Base-by-base conservation (phyloP, 257 asterid genomes). In the Echites panduratus region DNA sequence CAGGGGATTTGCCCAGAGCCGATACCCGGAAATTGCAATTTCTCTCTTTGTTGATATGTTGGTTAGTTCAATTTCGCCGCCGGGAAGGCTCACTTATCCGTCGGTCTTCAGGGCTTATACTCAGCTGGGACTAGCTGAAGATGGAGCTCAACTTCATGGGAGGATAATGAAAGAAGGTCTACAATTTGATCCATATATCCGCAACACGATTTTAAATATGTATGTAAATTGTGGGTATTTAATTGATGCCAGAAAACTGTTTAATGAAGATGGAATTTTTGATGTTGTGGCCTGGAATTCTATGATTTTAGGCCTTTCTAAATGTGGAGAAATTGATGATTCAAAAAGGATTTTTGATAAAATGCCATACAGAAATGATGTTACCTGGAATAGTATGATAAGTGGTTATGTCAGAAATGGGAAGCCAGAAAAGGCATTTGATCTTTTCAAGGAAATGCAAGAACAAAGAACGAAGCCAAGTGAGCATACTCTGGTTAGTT, bases 211-310 rank as follows among this genome's bases (percentile, higher is more conserved):
- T 50, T 57, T 88, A 65, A 79, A 89, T 64, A 88, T 91, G 97
- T 91, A 91, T 43, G 86, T 85, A 1, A 87, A 63, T 71, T 88
- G 82, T 80, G 93, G 96, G 56, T 59, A 83, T 52, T 69, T 91
- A 79, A 79, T 68, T 22, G 76, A 82, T 77, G 95, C 90, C 0
- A 9, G 82, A 65, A 88, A 82, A 44, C 67, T 91, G 82, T 91
- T 89, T 71, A 85, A 85, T 45, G 91, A 84, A 72, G 74, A 72
- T 74, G 72, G 27, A 0, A 80, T 73, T 9, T 38, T 53, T 40
- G 96, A 89, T 71, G 85, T 85, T 48, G 94, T 89, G 45, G 81
- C 95, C 14, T 91, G 97, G 96, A 89, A 91, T 82, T 88, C 93
- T 0, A 82, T 91, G 85, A 80, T 91, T 50, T 79, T 82, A 68